Conservation (phyloP, 75 land plant species). For the Pseudotsuga menziesii region DNA sequence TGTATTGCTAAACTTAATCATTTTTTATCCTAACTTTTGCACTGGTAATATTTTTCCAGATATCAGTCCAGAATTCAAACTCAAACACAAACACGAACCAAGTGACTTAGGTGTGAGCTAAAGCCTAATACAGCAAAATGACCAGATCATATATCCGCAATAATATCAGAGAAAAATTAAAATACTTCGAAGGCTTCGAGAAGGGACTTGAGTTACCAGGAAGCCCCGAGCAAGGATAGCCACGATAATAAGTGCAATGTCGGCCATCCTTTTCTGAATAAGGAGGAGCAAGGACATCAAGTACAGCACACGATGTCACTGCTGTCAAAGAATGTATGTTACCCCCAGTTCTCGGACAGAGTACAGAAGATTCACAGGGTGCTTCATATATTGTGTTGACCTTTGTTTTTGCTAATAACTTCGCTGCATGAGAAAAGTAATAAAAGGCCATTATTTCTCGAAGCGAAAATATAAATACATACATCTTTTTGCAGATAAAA, state of each 20-base stretch:
- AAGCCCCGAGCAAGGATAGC: conserved; percentile 14
- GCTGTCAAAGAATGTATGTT: conserved; percentile 73
- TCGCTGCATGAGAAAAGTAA: conserved; percentile 15
- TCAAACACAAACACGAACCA: no score
- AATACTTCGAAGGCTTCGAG: not conserved
- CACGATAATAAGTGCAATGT: conserved; percentile 58
- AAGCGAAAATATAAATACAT: not conserved
- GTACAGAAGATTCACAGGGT: conserved; percentile 58
- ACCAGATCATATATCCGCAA: not conserved
- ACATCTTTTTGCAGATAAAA: no score
- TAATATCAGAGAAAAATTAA: not conserved
- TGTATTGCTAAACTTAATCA: no score
- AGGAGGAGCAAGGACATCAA: conserved; percentile 80
- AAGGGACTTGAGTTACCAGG: conserved; percentile 26
- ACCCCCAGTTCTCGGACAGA: conserved; percentile 70
- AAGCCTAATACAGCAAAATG: no score
- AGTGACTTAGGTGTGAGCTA: no score
- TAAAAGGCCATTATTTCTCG: not conserved
- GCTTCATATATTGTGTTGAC: conserved; percentile 41
- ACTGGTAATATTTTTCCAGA: no score
- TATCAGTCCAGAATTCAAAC: no score
- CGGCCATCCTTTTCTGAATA: conserved; percentile 51
- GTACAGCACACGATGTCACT: conserved; percentile 64
- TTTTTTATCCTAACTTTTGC: no score
- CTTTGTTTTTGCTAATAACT: conserved; percentile 40